Percentiles rank a stretch among this genome's conserved stretches.
Evolutionary conservation across 495 filamentous ascomycete genomes (phyloP).

Genomic region (Aspergillus nidulans): DNA sequence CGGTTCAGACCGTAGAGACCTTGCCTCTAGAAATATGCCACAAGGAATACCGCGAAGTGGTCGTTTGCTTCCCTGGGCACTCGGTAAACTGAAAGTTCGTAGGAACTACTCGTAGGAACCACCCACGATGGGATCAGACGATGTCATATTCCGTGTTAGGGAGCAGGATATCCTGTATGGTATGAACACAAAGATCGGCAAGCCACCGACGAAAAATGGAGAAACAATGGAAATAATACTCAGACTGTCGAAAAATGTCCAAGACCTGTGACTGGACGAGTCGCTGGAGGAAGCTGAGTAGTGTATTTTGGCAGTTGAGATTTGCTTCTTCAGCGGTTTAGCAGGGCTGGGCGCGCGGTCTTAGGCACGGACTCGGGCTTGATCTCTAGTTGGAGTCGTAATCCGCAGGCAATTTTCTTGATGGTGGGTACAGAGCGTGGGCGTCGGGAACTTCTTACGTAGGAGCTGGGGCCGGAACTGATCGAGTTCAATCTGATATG

Average conservation of each 20-base stretch:
- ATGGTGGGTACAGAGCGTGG: background rate
- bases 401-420: background rate
- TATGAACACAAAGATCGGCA: background rate
- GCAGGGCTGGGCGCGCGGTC: background rate
- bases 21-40: too few relatives aligned
- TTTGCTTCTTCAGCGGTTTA: background rate
- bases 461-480: background rate
- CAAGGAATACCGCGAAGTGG: too few relatives aligned
- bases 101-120: too few relatives aligned
- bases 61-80: too few relatives aligned
- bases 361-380: background rate
- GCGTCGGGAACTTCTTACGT: background rate
- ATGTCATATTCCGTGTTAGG: background rate
- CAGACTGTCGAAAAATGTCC: background rate
- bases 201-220: background rate
- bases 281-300: background rate
- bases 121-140: too few relatives aligned
- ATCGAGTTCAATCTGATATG: conserved; percentile 9
- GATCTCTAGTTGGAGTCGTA: background rate
- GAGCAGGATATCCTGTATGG: background rate
- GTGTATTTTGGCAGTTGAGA: background rate
- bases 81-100: too few relatives aligned
- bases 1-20: too few relatives aligned
- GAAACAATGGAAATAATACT: background rate
- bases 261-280: background rate